Conservation (phyloP, 768 basidiomycete species). For the Russula dissimulans region DNA sequence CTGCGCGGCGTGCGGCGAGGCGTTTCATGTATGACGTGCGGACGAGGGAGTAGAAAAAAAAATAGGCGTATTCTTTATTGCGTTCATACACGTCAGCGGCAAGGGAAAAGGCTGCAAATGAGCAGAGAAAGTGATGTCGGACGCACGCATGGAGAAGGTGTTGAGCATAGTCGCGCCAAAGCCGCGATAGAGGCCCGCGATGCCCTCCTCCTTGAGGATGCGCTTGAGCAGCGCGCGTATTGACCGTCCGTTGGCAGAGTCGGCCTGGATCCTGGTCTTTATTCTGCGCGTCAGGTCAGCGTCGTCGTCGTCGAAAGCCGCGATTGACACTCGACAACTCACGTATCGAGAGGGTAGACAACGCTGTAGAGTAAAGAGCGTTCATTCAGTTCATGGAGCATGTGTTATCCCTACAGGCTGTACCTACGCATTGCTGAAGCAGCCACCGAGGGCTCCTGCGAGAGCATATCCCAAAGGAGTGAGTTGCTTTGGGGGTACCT, state of each 20-base stretch:
- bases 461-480: conserved; percentile 86
- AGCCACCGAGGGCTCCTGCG: conserved; percentile 88
- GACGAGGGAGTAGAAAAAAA: conserved; percentile 96
- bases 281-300: conserved; percentile 42
- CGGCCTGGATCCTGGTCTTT: conserved; percentile 91
- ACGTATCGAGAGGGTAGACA: conserved; percentile 91
- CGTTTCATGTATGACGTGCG: conserved; percentile 75
- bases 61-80: conserved; percentile 88
- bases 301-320: neutral
- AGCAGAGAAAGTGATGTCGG: neutral
- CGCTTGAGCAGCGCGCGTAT: conserved; percentile 56
- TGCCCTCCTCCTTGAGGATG: conserved; percentile 74
- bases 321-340: neutral
- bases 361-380: conserved; percentile 38
- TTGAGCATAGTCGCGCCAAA: conserved; percentile 97
- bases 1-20: conserved; percentile 45
- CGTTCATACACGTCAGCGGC: too few relatives aligned
- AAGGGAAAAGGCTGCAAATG: neutral
- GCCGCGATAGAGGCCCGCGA: conserved; percentile 79
- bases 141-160: conserved; percentile 93
- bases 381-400: neutral
- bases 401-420: neutral
- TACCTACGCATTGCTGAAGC: conserved; percentile 87
- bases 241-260: conserved; percentile 47
- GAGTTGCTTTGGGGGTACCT: conserved; percentile 44